Percentiles rank a stretch among this genome's conserved stretches.
Evolutionary conservation across 306 rosid genomes (phyloP).

Genomic region (Cotoneaster glaucophyllus): DNA sequence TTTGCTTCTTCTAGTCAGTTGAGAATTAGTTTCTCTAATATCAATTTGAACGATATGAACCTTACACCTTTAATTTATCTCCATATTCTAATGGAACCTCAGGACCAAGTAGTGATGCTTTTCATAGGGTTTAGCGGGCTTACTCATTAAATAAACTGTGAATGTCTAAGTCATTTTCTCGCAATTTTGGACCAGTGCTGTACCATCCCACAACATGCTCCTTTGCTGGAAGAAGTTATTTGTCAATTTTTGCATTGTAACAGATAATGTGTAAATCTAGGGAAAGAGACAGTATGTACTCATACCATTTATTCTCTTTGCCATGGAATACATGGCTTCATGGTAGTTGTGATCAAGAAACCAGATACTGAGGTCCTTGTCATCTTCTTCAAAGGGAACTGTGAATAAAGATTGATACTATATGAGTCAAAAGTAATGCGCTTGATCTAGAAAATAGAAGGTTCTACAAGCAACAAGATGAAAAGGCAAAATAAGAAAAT

Average conservation of each 20-base stretch:
- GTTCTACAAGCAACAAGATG: too few species aligned
- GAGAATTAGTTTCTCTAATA: background rate
- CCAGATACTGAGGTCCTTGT: conserved; percentile 83
- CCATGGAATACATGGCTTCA: conserved; percentile 82
- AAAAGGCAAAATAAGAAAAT: background rate
- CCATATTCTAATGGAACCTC: background rate
- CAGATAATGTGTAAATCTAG: background rate
- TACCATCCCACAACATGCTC: conserved; percentile 92
- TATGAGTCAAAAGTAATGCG: background rate
- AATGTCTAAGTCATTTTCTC: conserved; percentile 79
- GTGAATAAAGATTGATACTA: background rate
- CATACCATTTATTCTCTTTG: conserved; percentile 74
- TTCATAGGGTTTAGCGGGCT: background rate
- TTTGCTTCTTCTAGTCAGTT: background rate
- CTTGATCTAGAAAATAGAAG: background rate
- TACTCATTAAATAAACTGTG: conserved; percentile 65
- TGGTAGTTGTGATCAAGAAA: conserved; percentile 86
- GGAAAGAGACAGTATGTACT: background rate
- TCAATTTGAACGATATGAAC: background rate
- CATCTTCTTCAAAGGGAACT: conserved; percentile 90
- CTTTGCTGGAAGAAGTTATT: conserved; percentile 40
- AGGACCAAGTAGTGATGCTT: background rate
- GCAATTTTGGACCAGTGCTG: conserved; percentile 76
- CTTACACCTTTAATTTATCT: background rate
- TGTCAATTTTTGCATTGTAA: background rate